Base-by-base conservation (phyloP, 31 red algal genomes). In the Bonnemaisonia californica region DNA sequence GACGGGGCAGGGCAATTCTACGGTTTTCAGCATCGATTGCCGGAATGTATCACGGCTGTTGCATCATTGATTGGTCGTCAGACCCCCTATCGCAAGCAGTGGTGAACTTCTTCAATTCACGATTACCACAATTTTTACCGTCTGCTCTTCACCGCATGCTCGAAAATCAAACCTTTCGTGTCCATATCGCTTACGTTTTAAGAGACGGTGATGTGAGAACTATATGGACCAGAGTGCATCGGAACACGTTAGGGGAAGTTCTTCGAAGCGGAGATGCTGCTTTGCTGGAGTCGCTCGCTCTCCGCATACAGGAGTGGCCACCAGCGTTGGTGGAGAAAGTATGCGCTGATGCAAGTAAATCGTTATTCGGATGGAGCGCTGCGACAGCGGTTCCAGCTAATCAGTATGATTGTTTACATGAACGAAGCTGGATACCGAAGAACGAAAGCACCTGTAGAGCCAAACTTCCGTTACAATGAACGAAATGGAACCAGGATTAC, bases 271-370 rank as follows among this genome's bases (percentile, higher is more conserved):
- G 80, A 31, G 75, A 91, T 51, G 47, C 22, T 8, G 32, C 19
- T 1, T 33, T 54, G 11, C 55, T 91, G 63, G 72, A 62, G 21
- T 38, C 80, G 21, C 65, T 91, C 4, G 71, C 88, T 34, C 28
- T 33, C 13, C 28, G 67, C 51, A 37, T 84, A 28, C 23, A 84
- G 22, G 42, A 58, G 38, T 62, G 80, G 12, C 26, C 40, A 3
- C 42, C 40, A 38, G 74, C 19, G 19, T 11, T 91, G 29, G 74
- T 91, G 12, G 80, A 91, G 3, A 39, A 60, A 65, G 74, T 55
- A 35, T 70, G 70, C 57, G 72, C 88, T 9, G 88, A 91, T 65
- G 80, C 74, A n/a, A n/a, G n/a, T n/a, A n/a, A n/a, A n/a, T n/a
- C n/a, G n/a, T n/a, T n/a, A n/a, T n/a, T n/a, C n/a, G n/a, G n/a